A percentile compares a stretch with the other conserved stretches of the same genome.
These are phyloP conservation scores for Stephania japonica DNA, from an alignment of 164 flowering plant genomes.

Conservation along the genomic window DNA sequence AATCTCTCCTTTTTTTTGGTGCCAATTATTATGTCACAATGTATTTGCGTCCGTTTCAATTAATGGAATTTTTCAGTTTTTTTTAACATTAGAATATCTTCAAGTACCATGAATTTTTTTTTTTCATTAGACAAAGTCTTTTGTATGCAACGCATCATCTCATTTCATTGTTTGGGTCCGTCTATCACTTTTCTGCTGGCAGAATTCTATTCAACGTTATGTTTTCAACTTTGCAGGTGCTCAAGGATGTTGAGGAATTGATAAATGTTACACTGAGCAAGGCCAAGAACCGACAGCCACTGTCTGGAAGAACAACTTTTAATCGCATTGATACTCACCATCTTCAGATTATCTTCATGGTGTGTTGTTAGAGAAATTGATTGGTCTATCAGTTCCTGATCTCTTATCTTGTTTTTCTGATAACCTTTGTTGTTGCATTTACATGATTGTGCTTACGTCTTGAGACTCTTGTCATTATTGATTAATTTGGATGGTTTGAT, in stretches of 20 bases:
- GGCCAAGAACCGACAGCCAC: slow-evolving; percentile 62
- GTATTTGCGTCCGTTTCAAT: background rate
- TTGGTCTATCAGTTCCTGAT: background rate
- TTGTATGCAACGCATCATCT: background rate
- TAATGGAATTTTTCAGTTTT: background rate
- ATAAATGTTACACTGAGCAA: slow-evolving; percentile 61
- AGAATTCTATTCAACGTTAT: background rate
- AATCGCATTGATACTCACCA: slow-evolving; percentile 68
- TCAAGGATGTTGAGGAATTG: slow-evolving; percentile 71
- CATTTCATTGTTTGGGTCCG: background rate
- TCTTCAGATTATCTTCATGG: slow-evolving; percentile 83
- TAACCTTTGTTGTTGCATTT: background rate
- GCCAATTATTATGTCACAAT: background rate
- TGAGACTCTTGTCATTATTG: background rate
- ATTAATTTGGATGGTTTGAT: slow-evolving; percentile 2
- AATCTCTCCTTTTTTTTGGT: background rate
- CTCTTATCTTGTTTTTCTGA: background rate
- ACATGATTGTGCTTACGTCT: background rate
- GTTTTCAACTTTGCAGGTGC: slow-evolving; percentile 47
- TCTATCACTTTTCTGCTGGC: background rate
- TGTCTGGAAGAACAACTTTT: slow-evolving; percentile 82
- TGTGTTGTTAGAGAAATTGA: slow-evolving; percentile 17
- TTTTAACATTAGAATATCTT: background rate
- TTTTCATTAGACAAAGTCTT: background rate
- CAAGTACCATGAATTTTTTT: background rate